Base-by-base conservation (phyloP, 2,329 filamentous ascomycete genomes). In the Paecilomyces formosus region DNA sequence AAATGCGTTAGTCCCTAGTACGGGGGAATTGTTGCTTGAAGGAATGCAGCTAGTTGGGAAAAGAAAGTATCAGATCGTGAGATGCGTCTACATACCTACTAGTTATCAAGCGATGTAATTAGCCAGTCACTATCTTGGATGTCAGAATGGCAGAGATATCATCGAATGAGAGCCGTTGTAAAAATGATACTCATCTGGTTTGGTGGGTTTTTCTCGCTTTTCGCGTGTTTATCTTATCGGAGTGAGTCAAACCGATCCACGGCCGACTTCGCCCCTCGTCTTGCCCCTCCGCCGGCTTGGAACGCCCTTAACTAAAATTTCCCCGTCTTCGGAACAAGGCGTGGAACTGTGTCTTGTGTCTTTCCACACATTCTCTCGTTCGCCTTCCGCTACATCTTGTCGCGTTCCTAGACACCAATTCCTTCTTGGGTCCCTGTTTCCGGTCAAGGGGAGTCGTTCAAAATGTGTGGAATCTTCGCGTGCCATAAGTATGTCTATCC, bases 391-490 rank as follows among this genome's bases (percentile, higher is more conserved):
- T 26, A 26, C 21, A 18, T 18, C 53, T 24, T 55, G n/a, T 18
- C 39, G 12, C 54, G 15, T 49, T 39, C 9, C 26, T 12, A 35
- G 22, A 35, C 11, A n/a, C 9, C 54, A 55, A 55, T 55, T 39
- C 15, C 39, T 22, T 55, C 54, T 28, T 55, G n/a, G 15, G 24
- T 39, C n/a, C 39, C 28, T 26, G 13, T 57, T 28, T 57, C 33
- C 54, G 24, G 12, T 12, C n/a, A 8, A 64, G 58, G 51, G 51
- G 55, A 67, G 63, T 70, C 69, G 74, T 72, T 64, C 81, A 88
- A 75, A 69, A 96, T 96, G 92, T 96, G 92, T 88, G 92, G 92
- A 78, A 96, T 97, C 73, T 97, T 97, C 78, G 92, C 91, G 70
- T 97, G 92, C 79, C 90, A 97, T 79, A 82, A 85, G 92, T 96